These are phyloP conservation scores for Komagataella pseudopastoris DNA, from an alignment of 805 yeast genomes.

Conservation along the genomic window DNA sequence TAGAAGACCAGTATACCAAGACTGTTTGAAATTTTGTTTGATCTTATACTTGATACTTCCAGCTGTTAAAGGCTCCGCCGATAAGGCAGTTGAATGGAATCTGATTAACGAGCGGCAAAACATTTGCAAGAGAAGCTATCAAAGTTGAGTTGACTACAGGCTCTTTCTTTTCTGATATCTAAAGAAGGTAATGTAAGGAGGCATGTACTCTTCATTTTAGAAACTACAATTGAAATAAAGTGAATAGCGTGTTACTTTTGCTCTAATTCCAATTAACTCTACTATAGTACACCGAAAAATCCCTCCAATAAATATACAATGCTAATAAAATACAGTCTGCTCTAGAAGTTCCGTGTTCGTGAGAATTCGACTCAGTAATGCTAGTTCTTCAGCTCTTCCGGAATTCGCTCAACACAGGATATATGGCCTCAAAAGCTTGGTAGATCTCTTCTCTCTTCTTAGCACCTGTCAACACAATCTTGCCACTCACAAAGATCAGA, in stretches of 20 bases:
- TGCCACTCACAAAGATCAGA: conserved; percentile 91
- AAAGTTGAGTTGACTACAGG: background rate
- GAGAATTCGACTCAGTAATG: background rate
- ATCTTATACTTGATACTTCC: background rate
- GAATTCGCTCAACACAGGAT: conserved; percentile 96
- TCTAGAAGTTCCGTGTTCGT: background rate
- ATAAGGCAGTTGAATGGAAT: background rate
- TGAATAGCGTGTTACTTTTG: background rate
- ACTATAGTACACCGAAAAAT: background rate
- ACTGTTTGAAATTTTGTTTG: background rate
- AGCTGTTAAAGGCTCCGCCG: background rate
- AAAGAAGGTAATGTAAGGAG: background rate
- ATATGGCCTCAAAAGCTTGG: conserved; percentile 95
- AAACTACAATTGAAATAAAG: background rate
- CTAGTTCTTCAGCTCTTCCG: conserved; percentile 41
- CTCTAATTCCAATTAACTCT: background rate
- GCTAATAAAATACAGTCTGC: background rate
- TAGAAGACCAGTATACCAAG: background rate
- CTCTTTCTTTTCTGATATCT: background rate
- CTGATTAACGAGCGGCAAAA: background rate
- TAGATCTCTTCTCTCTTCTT: conserved; percentile 97
- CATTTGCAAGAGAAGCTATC: background rate
- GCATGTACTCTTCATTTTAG: background rate
- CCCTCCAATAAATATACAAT: background rate
- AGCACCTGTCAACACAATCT: conserved; percentile 96